A percentile compares a stretch with the other conserved stretches of the same genome.
Conservation (phyloP, 2,329 filamentous ascomycete species). For the Aspergillus chevalieri region DNA sequence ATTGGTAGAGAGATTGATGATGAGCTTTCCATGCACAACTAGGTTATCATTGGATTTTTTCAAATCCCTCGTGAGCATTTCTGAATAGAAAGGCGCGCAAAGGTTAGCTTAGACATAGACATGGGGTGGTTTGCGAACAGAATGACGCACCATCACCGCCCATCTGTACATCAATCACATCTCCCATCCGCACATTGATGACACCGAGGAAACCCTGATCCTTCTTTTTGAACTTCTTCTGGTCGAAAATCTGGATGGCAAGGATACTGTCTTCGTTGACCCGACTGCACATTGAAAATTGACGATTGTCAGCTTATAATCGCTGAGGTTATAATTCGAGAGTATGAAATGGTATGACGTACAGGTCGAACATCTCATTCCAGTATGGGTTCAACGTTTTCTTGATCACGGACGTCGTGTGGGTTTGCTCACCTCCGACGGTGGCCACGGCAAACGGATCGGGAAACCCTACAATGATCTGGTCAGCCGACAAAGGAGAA, state of each 20-base stretch:
- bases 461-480: constrained; percentile 66
- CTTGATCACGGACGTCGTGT: constrained; percentile 95
- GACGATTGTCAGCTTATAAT: constrained; percentile 8
- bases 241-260: constrained; percentile 97
- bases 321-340: background rate
- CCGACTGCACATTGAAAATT: constrained; percentile 50
- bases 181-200: constrained; percentile 92
- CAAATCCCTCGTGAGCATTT: constrained; percentile 95
- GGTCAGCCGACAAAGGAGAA: constrained; percentile 3
- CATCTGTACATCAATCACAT: constrained; percentile 82
- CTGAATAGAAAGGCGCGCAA: constrained; percentile 37
- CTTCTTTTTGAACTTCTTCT: constrained; percentile 99
- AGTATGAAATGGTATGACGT: constrained; percentile 33
- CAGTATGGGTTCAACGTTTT: constrained; percentile 98
- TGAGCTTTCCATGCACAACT: constrained; percentile 94
- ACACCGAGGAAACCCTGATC: constrained; percentile 97
- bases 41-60: constrained; percentile 98
- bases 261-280: constrained; percentile 94
- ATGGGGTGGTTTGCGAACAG: background rate
- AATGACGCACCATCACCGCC: constrained; percentile 75
- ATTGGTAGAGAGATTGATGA: constrained; percentile 93
- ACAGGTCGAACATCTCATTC: constrained; percentile 99
- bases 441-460: constrained; percentile 97
- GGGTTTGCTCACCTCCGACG: constrained; percentile 94
- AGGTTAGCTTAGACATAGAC: constrained; percentile 6